A percentile compares a stretch with the other conserved stretches of the same genome.
Conservation (phyloP, 2,329 filamentous ascomycete species). For the Westerdykella ornata region DNA sequence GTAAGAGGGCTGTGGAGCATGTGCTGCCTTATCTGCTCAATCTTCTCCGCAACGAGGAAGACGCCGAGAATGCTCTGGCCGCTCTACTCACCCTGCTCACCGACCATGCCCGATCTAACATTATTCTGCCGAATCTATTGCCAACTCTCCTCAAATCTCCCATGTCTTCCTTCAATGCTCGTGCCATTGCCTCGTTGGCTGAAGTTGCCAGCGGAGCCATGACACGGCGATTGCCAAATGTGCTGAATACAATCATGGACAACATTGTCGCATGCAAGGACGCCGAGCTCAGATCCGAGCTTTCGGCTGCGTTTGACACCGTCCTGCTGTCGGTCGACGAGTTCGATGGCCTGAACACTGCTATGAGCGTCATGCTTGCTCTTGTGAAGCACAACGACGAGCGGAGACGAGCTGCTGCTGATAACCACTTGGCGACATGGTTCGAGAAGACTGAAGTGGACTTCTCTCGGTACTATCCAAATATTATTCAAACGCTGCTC, state of each 20-base stretch:
- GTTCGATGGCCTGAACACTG: conserved; percentile 87
- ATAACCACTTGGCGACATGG: conserved; percentile 76
- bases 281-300: conserved; percentile 63
- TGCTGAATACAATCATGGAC: conserved; percentile 91
- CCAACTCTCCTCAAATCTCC: conserved; percentile 85
- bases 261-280: conserved; percentile 76
- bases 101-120: conserved; percentile 87
- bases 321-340: conserved; percentile 92
- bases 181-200: conserved; percentile 84
- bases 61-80: conserved; percentile 86
- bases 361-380: conserved; percentile 86
- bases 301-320: conserved; percentile 76
- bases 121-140: conserved; percentile 92
- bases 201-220: conserved; percentile 86
- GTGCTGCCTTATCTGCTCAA: conserved; percentile 88
- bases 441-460: conserved; percentile 75
- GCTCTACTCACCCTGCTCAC: conserved; percentile 91
- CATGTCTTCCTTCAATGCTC: conserved; percentile 91
- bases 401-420: conserved; percentile 68
- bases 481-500: conserved; percentile 83
- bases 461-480: conserved; percentile 92
- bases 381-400: conserved; percentile 93
- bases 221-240: conserved; percentile 80
- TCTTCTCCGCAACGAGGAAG: conserved; percentile 75
- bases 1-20: conserved; percentile 91